Percentiles rank a stretch among this genome's conserved stretches.
These are phyloP conservation scores for Paramarasmius palmivorus DNA, from an alignment of 1,284 basidiomycete species.

Conservation along the genomic window DNA sequence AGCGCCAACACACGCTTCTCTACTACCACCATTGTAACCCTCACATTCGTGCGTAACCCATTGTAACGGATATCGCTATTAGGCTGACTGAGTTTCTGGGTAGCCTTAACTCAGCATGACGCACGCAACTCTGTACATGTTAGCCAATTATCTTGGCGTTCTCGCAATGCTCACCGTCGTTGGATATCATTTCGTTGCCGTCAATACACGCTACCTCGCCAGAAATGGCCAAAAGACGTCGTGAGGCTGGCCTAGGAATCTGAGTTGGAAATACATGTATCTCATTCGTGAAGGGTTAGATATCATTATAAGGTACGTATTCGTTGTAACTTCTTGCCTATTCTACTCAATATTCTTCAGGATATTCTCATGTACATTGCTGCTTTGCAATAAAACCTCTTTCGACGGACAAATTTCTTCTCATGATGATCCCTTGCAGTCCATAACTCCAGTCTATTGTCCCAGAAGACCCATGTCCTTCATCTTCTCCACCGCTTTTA, in stretches of 20 bases:
- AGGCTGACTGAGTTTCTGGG: neutral
- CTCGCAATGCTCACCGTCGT: conserved; percentile 2
- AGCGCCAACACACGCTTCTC: neutral
- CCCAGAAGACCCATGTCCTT: conserved; percentile 16
- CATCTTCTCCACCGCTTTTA: conserved; percentile 17
- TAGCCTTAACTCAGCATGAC: neutral
- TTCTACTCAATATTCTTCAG: too few relatives aligned
- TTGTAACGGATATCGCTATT: neutral
- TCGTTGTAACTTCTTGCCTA: too few relatives aligned
- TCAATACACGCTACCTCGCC: neutral
- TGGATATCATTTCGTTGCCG: conserved; percentile 6
- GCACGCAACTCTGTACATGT: neutral
- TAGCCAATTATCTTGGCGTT: conserved; percentile 4
- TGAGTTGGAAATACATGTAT: too few relatives aligned
- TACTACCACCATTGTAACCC: neutral
- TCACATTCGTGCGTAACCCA: neutral
- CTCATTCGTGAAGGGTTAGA: too few relatives aligned
- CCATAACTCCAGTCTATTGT: too few relatives aligned
- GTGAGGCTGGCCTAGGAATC: too few relatives aligned
- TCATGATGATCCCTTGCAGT: too few relatives aligned
- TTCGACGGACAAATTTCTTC: too few relatives aligned
- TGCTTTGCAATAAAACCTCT: too few relatives aligned
- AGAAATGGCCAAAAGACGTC: conserved; percentile 7
- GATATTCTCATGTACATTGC: too few relatives aligned
- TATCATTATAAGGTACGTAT: too few relatives aligned